phyloP scores from a whole-genome alignment of 805 yeast species.

The Saturnispora hagleri region DNA sequence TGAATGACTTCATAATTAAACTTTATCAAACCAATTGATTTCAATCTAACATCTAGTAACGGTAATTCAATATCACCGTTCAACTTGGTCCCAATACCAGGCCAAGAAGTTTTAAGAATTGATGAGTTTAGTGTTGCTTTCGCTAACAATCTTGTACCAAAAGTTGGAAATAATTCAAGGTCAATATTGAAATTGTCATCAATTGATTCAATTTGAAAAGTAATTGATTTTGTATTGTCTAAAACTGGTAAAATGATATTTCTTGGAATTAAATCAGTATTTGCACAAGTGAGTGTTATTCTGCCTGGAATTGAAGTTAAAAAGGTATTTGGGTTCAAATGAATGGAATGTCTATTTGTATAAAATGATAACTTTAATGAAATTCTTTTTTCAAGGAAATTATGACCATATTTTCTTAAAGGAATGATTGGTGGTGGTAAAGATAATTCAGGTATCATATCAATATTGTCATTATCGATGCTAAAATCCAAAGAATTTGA shows the following conservation, averaged over 20 bases:
- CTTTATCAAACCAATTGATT: slow-evolving; percentile 70
- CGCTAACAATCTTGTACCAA: slow-evolving; percentile 87
- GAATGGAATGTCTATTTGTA: slow-evolving; percentile 35
- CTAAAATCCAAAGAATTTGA: not conserved
- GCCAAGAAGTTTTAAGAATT: slow-evolving; percentile 30
- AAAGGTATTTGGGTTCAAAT: slow-evolving; percentile 36
- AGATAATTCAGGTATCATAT: slow-evolving; percentile 80
- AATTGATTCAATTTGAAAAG: slow-evolving; percentile 77
- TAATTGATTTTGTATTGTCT: slow-evolving; percentile 52
- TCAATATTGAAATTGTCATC: slow-evolving; percentile 63
- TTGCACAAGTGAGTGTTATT: slow-evolving; percentile 67
- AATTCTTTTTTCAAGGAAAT: slow-evolving; percentile 83
- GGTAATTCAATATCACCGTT: slow-evolving; percentile 48
- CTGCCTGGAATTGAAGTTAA: slow-evolving; percentile 60
- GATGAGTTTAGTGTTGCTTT: slow-evolving; percentile 73
- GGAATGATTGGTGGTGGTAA: slow-evolving; percentile 97
- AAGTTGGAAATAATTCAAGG: slow-evolving; percentile 87
- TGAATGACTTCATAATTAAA: slow-evolving; percentile 75
- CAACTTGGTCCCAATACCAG: slow-evolving; percentile 32
- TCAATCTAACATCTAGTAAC: slow-evolving; percentile 69
- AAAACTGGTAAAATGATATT: slow-evolving; percentile 72
- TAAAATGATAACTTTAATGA: slow-evolving; percentile 70
- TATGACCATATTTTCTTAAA: slow-evolving; percentile 88
- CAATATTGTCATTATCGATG: slow-evolving; percentile 34
- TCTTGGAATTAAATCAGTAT: slow-evolving; percentile 79